These are phyloP conservation scores for Collybiopsis confluens DNA, from an alignment of 768 basidiomycete species.

Conservation along the genomic window DNA sequence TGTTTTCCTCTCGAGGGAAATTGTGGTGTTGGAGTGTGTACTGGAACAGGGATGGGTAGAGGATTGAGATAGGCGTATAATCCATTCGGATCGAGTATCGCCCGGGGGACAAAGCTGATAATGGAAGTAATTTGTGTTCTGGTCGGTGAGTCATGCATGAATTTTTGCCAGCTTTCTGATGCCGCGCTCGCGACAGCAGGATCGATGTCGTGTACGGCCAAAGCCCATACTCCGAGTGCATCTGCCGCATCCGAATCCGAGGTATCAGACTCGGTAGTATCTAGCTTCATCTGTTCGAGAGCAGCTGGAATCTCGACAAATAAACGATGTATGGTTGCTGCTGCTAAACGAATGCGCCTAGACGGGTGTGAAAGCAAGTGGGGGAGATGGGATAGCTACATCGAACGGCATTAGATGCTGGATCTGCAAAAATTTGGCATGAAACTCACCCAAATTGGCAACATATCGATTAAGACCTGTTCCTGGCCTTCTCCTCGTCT, in stretches of 20 bases:
- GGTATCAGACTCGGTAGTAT: background rate
- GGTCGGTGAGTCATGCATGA: slow-evolving; percentile 23
- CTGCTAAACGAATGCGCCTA: slow-evolving; percentile 63
- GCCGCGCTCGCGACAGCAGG: slow-evolving; percentile 51
- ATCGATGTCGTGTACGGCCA: slow-evolving; percentile 71
- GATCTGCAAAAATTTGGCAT: slow-evolving; percentile 3
- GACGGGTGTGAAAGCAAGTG: slow-evolving; percentile 77
- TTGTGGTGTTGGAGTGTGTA: slow-evolving; percentile 20
- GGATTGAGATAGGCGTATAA: slow-evolving; percentile 65
- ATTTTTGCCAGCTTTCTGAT: slow-evolving; percentile 48
- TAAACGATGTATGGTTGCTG: slow-evolving; percentile 57
- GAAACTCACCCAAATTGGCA: slow-evolving; percentile 87
- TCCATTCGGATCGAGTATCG: slow-evolving; percentile 57
- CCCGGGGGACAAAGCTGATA: slow-evolving; percentile 47
- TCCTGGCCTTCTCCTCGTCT: slow-evolving; percentile 36
- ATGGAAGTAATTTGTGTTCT: slow-evolving; percentile 30
- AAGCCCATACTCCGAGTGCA: slow-evolving; percentile 69
- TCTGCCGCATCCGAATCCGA: slow-evolving; percentile 38
- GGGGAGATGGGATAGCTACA: slow-evolving; percentile 85
- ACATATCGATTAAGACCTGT: slow-evolving; percentile 47
- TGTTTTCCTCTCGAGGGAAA: slow-evolving; percentile 5
- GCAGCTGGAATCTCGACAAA: slow-evolving; percentile 55
- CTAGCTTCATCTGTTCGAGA: slow-evolving; percentile 39
- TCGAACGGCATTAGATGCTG: slow-evolving; percentile 4
- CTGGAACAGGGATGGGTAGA: slow-evolving; percentile 35